phyloP scores from a whole-genome alignment of 768 basidiomycete species.

The Boletales sp. region DNA sequence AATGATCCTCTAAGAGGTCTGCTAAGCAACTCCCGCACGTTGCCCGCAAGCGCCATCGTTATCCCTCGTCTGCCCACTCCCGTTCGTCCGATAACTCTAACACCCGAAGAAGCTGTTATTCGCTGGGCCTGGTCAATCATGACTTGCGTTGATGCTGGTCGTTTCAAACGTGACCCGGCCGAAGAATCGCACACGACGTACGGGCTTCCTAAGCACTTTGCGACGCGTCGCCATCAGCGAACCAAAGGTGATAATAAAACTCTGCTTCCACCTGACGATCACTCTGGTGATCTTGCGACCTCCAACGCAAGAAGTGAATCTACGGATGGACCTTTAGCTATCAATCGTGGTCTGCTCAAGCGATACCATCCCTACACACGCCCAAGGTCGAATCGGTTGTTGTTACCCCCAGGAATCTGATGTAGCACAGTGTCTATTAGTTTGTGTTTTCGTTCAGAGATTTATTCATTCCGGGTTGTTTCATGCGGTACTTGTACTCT shows the following conservation, averaged over 20 bases:
- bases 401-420: conserved; percentile 16
- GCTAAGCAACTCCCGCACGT: conserved; percentile 3
- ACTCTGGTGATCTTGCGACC: neutral
- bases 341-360: neutral
- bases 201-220: neutral
- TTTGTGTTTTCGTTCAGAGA: neutral
- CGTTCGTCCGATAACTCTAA: conserved; percentile 12
- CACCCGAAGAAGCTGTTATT: conserved; percentile 17
- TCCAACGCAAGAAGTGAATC: neutral
- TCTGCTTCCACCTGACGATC: conserved; percentile 19
- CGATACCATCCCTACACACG: conserved; percentile 21
- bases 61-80: conserved; percentile 28
- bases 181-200: neutral
- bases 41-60: conserved; percentile 8
- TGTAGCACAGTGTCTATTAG: neutral
- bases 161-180: neutral
- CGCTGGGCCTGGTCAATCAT: conserved; percentile 22
- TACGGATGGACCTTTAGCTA: conserved; percentile 18
- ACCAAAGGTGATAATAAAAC: conserved; percentile 2
- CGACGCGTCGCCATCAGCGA: conserved; percentile 6
- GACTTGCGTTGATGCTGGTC: neutral
- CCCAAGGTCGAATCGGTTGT: conserved; percentile 8
- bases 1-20: neutral
- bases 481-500: neutral
- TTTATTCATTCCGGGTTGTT: neutral